Base-by-base conservation (phyloP, 208 protist genomes). In the Trypanosomatidae sp. region DNA sequence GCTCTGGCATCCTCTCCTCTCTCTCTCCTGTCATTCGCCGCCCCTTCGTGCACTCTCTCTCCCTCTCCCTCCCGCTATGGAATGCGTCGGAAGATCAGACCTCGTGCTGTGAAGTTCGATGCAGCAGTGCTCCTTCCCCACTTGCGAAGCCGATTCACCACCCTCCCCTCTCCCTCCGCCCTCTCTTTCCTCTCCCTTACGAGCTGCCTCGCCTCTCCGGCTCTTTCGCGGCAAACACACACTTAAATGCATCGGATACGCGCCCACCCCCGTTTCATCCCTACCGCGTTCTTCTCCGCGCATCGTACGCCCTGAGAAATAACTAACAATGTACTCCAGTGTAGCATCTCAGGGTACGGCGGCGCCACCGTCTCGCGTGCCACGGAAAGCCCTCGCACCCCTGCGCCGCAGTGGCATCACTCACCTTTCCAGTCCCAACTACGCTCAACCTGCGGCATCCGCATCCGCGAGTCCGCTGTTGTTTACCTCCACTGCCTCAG, bases 391-490 rank as follows among this genome's bases (percentile, higher is more conserved):
- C 62, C 25, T 68, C 25, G 55, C 64, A 12, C 64, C 28, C 4
- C 64, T 12, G 28, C 69, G 65, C n/a, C 66, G 73, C 43, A 77
- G 66, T 25, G 67, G 73, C 41, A 77, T 77, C 49, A 77, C 73
- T 4, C 66, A 62, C 13, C 66, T 73, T 44, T 12, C 47, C 44
- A 77, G 59, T 8, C 66, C 73, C 9, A 12, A 33, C 52, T 47
- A 50, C 64, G 41, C 33, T 13, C n/a, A 25, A 49, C 3, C 39
- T 15, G 7, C 41, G 41, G 62, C n/a, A 22, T 66, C 62, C 22
- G 41, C 22, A 50, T 28, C 62, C n/a, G n/a, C 62, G 19, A 25
- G 62, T 0, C 17, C 41, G 30, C 41, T 49, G 33, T 22, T 66
- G 19, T 44, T 15, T 33, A 66, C 62, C 9, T 49, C 41, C 7